phyloP scores from a whole-genome alignment of 768 basidiomycete species.

The Tricholoma saponaceum region DNA sequence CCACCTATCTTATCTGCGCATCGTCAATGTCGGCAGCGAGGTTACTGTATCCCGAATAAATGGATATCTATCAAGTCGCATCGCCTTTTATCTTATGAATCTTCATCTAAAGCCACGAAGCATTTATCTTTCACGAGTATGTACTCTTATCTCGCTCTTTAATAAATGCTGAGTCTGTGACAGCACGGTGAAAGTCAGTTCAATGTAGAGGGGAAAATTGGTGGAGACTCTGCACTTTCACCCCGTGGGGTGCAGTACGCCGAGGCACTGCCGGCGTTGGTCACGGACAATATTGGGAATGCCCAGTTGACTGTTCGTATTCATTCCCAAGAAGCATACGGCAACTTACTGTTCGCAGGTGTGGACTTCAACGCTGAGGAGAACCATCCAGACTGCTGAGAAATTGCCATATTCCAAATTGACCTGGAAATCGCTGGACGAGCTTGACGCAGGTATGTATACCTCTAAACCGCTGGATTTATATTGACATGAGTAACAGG shows the following conservation, averaged over 20 bases:
- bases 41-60: conserved; percentile 85
- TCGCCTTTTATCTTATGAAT: conserved; percentile 99
- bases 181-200: conserved; percentile 98
- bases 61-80: conserved; percentile 94
- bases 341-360: conserved; percentile 46
- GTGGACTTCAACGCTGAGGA: conserved; percentile 96
- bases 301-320: conserved; percentile 72
- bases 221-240: conserved; percentile 92
- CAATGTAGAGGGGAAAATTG: conserved; percentile 95
- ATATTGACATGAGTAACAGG: conserved; percentile 28
- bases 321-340: neutral
- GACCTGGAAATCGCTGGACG: conserved; percentile 98
- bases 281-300: conserved; percentile 89
- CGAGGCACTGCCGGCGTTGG: conserved; percentile 76
- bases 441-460: conserved; percentile 81
- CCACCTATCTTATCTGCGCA: conserved; percentile 84
- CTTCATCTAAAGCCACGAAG: conserved; percentile 93
- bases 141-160: conserved; percentile 21
- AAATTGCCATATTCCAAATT: conserved; percentile 82
- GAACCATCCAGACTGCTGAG: conserved; percentile 89
- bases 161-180: conserved; percentile 5
- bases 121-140: conserved; percentile 92
- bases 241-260: conserved; percentile 84
- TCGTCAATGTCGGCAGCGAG: conserved; percentile 89
- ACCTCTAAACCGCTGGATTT: neutral